Evolutionary conservation across 805 yeast genomes (phyloP).

Genomic region (Cyberlindnera amylophila): DNA sequence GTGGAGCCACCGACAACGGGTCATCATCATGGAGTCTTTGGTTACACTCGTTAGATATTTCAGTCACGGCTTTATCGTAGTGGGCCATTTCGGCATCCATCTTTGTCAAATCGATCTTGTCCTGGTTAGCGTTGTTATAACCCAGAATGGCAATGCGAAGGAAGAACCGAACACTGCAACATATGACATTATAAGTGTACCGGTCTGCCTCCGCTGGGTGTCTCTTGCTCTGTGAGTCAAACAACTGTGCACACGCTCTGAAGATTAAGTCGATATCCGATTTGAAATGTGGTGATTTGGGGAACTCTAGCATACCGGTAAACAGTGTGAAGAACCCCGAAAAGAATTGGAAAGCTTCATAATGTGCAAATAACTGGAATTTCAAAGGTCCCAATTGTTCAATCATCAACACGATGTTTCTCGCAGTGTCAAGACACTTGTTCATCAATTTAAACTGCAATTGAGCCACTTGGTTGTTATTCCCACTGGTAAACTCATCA

Average conservation of each 20-base stretch:
- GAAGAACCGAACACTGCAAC: slow-evolving; percentile 19
- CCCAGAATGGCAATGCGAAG: slow-evolving; percentile 21
- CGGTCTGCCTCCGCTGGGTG: slow-evolving; percentile 7
- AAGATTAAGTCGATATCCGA: slow-evolving; percentile 17
- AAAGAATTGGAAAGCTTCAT: slow-evolving; percentile 18
- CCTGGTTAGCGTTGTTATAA: slow-evolving; percentile 13
- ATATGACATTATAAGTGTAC: slow-evolving; percentile 9
- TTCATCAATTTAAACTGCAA: slow-evolving; percentile 18
- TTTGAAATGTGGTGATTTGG: slow-evolving; percentile 11
- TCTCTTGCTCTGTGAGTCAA: slow-evolving; percentile 3
- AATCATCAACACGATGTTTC: slow-evolving; percentile 15
- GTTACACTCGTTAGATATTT: slow-evolving; percentile 2
- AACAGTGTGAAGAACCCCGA: slow-evolving; percentile 26
- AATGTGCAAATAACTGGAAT: slow-evolving; percentile 14
- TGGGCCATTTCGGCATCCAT: slow-evolving; percentile 5
- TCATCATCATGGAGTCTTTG: slow-evolving; percentile 1
- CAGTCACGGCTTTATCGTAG: slow-evolving; percentile 4
- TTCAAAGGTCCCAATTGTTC: slow-evolving; percentile 1
- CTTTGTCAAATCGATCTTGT: slow-evolving; percentile 2
- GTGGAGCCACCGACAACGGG: slow-evolving; percentile 9
- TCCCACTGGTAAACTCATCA: slow-evolving; percentile 2
- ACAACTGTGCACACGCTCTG: slow-evolving; percentile 5
- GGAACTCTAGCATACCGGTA: slow-evolving; percentile 23
- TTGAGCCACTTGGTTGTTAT: slow-evolving; percentile 8
- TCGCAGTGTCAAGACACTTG: slow-evolving; percentile 21